Conservation (phyloP, 2,329 filamentous ascomycete species). For the Hymenoscyphus albidus region DNA sequence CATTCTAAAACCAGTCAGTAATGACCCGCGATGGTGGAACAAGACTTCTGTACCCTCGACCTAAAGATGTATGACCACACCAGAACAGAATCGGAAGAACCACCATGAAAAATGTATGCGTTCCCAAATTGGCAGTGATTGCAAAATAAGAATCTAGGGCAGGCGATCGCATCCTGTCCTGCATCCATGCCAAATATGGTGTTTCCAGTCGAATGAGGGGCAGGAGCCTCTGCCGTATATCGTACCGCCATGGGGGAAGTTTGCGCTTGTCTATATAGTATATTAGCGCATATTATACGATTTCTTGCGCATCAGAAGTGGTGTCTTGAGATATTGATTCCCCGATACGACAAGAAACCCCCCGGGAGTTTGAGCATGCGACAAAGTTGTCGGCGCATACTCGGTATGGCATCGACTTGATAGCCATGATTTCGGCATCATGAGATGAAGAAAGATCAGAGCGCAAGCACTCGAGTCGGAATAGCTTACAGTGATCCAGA, state of each 20-base stretch:
- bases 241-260: constrained; percentile 86
- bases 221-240: constrained; percentile 73
- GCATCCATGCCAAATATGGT: constrained; percentile 83
- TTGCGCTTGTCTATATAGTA: constrained; percentile 65
- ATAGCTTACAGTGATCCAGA: constrained; percentile 65
- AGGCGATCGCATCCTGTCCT: constrained; percentile 74
- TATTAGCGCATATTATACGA: constrained; percentile 6
- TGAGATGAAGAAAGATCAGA: background rate
- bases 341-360: background rate
- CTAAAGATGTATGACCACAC: constrained; percentile 83
- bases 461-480: background rate
- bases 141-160: constrained; percentile 95
- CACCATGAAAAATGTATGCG: constrained; percentile 98
- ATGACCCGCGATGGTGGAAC: constrained; percentile 7
- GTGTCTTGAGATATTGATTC: background rate
- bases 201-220: constrained; percentile 93
- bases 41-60: constrained; percentile 65
- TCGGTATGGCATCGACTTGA: background rate
- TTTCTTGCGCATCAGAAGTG: background rate
- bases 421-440: background rate
- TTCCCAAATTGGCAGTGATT: constrained; percentile 91
- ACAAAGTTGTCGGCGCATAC: background rate
- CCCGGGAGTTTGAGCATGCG: background rate
- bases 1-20: constrained; percentile 43
- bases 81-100: constrained; percentile 92